phyloP scores from a whole-genome alignment of 1,284 basidiomycete genomes.

The Neolentinus lepideus region DNA sequence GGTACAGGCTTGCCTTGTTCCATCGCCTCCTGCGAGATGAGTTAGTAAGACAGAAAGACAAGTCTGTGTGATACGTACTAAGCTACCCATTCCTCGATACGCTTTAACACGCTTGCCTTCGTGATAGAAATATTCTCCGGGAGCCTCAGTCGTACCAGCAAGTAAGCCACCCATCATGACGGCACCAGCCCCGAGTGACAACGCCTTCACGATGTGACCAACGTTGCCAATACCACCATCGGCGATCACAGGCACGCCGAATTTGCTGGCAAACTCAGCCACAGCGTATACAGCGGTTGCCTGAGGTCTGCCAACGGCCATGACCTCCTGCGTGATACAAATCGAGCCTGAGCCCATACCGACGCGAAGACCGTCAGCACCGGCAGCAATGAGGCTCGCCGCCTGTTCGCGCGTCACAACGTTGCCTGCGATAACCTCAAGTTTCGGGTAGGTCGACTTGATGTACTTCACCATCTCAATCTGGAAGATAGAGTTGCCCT shows the following conservation, averaged over 20 bases:
- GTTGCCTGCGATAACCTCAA: conserved; percentile 95
- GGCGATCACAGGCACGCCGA: conserved; percentile 97
- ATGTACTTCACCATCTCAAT: conserved; percentile 96
- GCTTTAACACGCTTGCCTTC: conserved; percentile 98
- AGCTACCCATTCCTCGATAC: conserved; percentile 96
- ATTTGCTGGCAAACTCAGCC: conserved; percentile 87
- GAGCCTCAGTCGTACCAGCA: conserved; percentile 95
- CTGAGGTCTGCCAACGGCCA: conserved; percentile 99
- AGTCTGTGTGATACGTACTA: conserved; percentile 29
- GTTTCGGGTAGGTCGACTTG: conserved; percentile 77
- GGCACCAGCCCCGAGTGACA: conserved; percentile 88
- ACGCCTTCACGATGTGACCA: conserved; percentile 96
- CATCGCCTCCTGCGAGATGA: conserved; percentile 73
- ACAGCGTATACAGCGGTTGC: conserved; percentile 96
- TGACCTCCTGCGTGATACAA: conserved; percentile 99
- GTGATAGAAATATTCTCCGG: conserved; percentile 98
- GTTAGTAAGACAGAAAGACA: conserved; percentile 2
- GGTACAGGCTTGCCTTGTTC: conserved; percentile 64
- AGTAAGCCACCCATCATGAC: conserved; percentile 99
- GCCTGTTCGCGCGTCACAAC: conserved; percentile 98
- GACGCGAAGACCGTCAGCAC: conserved; percentile 90
- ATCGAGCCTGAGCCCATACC: conserved; percentile 99
- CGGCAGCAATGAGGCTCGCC: conserved; percentile 88
- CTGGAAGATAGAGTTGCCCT: conserved; percentile 94
- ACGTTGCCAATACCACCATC: conserved; percentile 97